Evolutionary conservation across 148 eudicot genomes (phyloP), one percentile per base, ranked within the genome.

Genomic region (Rhododendron kiyosumense): DNA sequence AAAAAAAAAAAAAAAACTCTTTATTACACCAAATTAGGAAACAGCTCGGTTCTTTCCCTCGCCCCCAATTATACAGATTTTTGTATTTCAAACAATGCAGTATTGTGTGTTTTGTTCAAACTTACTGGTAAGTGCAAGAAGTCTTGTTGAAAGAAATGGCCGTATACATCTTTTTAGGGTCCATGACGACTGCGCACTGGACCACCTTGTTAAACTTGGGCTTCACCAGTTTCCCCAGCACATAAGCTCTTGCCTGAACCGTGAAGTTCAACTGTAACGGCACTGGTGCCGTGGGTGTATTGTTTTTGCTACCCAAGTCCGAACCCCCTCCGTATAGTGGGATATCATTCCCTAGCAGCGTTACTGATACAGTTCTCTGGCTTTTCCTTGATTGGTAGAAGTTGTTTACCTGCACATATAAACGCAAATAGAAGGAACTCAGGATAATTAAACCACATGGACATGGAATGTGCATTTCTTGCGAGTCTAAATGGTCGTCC

Each of bases 301-400:
- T 94, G 2, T 88, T 84, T 74, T 78, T 67, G 87, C 88, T 96
- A 88, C 86, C 88, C 89, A 94, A 83, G 79, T 79, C 86, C 51
- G 90, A 84, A 1, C 94, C 93, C 10, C 91, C 98, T 26, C 99
- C 99, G 45, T 96, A 96, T 7, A 96, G 71, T 9, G 99, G 98
- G 9, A 95, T 90, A 2, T 36, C 80, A 81, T 45, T 88, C 20
- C 98, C 99, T 24, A 7, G 49, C 41, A 96, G 49, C 43, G 81
- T 86, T 78, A 94, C 93, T 0, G 87, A 85, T 52, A 96, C 83
- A 20, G 84, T 82, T 83, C 92, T 93, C 59, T 90, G 86, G 88
- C 95, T 91, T 82, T 89, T 96, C 80, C 96, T 92, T 69, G 90
- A 88, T 86, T 96, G 92, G 48, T 96, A 94, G 84, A 93, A 95